Conservation (phyloP, 257 asterid species). For the Avicennia marina region DNA sequence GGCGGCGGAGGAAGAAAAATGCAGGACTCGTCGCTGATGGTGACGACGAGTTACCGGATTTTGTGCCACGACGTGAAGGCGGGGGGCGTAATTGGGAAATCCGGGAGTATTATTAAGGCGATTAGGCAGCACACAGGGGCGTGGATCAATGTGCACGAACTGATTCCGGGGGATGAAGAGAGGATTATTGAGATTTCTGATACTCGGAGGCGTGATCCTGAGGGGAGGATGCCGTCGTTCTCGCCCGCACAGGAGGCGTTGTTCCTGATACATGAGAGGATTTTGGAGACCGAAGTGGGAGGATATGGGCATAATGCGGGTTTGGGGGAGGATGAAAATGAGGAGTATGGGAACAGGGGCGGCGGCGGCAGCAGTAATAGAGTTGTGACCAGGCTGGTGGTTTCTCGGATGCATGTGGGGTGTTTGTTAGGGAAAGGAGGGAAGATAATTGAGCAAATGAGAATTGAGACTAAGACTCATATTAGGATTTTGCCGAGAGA, state of each 20-base stretch:
- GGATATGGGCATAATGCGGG: slow-evolving; percentile 43
- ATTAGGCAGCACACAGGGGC: slow-evolving; percentile 96
- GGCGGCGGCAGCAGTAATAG: slow-evolving; percentile 29
- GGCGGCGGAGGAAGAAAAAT: slow-evolving; percentile 54
- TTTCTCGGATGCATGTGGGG: slow-evolving; percentile 81
- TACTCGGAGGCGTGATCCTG: slow-evolving; percentile 65
- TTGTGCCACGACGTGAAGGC: slow-evolving; percentile 80
- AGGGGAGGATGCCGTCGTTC: slow-evolving; percentile 63
- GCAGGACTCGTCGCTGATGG: slow-evolving; percentile 55
- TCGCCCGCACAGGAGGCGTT: slow-evolving; percentile 94
- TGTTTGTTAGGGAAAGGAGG: slow-evolving; percentile 94
- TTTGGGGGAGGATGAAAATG: slow-evolving; percentile 48
- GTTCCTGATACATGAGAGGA: slow-evolving; percentile 80
- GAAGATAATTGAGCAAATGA: slow-evolving; percentile 93
- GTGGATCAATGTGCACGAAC: slow-evolving; percentile 87
- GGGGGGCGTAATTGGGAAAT: slow-evolving; percentile 95
- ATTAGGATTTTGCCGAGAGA: slow-evolving; percentile 87
- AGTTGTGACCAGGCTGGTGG: slow-evolving; percentile 85
- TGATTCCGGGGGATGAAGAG: slow-evolving; percentile 83
- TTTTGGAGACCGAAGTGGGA: slow-evolving; percentile 59
- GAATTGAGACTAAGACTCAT: slow-evolving; percentile 84
- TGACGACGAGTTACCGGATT: slow-evolving; percentile 78
- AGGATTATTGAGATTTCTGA: slow-evolving; percentile 90
- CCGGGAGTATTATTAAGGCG: slow-evolving; percentile 78
- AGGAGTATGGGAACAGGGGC: slow-evolving; percentile 42